Conservation (phyloP, 148 eudicot species). For the Camellia granthamiana region DNA sequence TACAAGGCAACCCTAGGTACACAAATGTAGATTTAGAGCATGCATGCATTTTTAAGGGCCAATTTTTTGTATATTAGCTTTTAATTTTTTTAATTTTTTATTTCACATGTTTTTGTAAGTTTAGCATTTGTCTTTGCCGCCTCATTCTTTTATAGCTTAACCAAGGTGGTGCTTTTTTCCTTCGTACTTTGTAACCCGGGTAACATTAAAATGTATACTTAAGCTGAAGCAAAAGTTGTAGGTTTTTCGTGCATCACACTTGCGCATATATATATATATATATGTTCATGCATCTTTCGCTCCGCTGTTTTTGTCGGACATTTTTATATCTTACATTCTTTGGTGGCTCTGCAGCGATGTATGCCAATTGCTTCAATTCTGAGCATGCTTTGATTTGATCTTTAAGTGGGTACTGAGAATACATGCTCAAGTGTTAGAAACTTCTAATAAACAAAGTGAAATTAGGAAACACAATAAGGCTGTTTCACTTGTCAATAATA, state of each 20-base stretch:
- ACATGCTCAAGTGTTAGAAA: too few species aligned
- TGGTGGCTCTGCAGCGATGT: neutral
- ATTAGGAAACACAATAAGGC: too few species aligned
- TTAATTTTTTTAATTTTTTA: neutral
- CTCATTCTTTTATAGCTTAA: neutral
- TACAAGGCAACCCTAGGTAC: constrained; percentile 30
- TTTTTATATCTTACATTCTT: neutral
- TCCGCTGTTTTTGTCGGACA: neutral
- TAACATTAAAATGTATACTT: neutral
- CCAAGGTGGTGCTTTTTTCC: neutral
- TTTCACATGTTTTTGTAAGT: neutral
- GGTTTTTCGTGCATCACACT: neutral
- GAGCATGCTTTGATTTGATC: too few species aligned
- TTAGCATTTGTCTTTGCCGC: neutral
- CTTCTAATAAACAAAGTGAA: too few species aligned
- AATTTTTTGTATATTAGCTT: constrained; percentile 27
- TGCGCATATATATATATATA: too few species aligned
- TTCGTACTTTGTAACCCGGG: neutral
- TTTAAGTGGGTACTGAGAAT: too few species aligned
- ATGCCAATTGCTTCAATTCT: too few species aligned
- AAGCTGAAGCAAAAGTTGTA: neutral
- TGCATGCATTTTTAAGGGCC: constrained; percentile 9
- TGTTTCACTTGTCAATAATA: too few species aligned
- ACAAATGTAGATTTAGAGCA: constrained; percentile 27
- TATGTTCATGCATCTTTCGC: too few species aligned